Conservation (phyloP, 2,329 filamentous ascomycete species). For the Lachnellula cervina region DNA sequence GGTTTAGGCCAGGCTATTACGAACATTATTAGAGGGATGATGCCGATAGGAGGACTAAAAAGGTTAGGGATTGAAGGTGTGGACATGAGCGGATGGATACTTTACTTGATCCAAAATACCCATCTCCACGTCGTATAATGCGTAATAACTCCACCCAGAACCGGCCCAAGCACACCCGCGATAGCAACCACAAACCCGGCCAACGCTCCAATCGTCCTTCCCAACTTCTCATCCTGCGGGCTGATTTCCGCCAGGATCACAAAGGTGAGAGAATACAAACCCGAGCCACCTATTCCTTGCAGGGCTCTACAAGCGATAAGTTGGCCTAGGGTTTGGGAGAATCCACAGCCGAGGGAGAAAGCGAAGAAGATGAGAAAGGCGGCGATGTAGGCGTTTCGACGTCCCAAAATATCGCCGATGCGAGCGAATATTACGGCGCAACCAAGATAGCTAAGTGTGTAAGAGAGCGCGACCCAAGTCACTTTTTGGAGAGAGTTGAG, state of each 20-base stretch:
- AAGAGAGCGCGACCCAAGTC: conserved; percentile 53
- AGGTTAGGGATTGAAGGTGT: background rate
- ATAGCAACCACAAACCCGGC: conserved; percentile 21
- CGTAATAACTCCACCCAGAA: conserved; percentile 12
- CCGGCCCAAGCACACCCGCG: conserved; percentile 27
- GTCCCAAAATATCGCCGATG: conserved; percentile 50
- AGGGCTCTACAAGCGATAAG: conserved; percentile 16
- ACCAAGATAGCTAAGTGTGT: conserved; percentile 39
- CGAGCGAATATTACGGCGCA: conserved; percentile 51
- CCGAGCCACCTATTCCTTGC: conserved; percentile 8
- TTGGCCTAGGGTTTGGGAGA: conserved; percentile 38
- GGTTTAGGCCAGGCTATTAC: background rate
- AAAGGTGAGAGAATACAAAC: conserved; percentile 9
- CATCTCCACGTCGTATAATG: conserved; percentile 14
- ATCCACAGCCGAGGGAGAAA: conserved; percentile 52
- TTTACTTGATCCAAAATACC: conserved; percentile 53
- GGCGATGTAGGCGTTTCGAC: conserved; percentile 44
- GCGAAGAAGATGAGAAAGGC: conserved; percentile 49
- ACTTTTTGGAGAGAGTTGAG: conserved; percentile 42
- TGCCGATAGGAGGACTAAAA: background rate
- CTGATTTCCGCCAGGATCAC: conserved; percentile 6
- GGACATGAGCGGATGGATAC: background rate
- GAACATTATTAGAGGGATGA: conserved; percentile 1
- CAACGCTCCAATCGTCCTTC: background rate
- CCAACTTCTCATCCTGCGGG: background rate